These are phyloP conservation scores for Cryptococcus floricola DNA, from an alignment of 1,284 basidiomycete genomes.

Conservation along the genomic window DNA sequence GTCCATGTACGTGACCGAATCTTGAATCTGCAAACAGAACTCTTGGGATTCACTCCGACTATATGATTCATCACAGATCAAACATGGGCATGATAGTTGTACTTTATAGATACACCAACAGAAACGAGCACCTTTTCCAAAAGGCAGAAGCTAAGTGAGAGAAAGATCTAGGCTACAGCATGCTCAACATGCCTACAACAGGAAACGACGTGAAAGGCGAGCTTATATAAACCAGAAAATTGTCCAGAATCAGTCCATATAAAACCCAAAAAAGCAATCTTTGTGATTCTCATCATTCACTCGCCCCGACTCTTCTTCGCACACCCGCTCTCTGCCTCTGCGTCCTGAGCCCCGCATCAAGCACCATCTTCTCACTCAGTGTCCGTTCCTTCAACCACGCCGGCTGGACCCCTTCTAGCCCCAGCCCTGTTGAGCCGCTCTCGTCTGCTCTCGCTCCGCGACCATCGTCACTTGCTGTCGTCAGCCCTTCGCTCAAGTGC, in stretches of 20 bases:
- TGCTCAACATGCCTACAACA: too few relatives aligned
- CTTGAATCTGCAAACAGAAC: neutral
- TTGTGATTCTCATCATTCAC: neutral
- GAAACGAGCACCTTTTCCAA: too few relatives aligned
- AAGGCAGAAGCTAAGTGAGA: too few relatives aligned
- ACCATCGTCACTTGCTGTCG: neutral
- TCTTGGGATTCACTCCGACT: neutral
- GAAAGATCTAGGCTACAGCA: too few relatives aligned
- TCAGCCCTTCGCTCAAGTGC: neutral
- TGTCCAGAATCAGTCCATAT: neutral
- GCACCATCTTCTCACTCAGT: constrained; percentile 28
- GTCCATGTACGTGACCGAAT: neutral
- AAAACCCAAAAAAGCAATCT: neutral
- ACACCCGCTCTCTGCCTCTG: constrained; percentile 3
- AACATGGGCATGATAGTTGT: too few relatives aligned
- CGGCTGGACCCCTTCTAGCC: constrained; percentile 6
- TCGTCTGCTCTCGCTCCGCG: neutral
- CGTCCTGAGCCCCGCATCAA: constrained; percentile 26
- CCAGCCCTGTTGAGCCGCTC: neutral
- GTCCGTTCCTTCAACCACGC: constrained; percentile 22
- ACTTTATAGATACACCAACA: too few relatives aligned
- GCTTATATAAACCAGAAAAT: neutral
- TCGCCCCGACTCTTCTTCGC: neutral
- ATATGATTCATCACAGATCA: too few relatives aligned
- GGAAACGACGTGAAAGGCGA: too few relatives aligned